Conservation (phyloP, 345 rosid genomes). For the Microthlaspi erraticum region DNA sequence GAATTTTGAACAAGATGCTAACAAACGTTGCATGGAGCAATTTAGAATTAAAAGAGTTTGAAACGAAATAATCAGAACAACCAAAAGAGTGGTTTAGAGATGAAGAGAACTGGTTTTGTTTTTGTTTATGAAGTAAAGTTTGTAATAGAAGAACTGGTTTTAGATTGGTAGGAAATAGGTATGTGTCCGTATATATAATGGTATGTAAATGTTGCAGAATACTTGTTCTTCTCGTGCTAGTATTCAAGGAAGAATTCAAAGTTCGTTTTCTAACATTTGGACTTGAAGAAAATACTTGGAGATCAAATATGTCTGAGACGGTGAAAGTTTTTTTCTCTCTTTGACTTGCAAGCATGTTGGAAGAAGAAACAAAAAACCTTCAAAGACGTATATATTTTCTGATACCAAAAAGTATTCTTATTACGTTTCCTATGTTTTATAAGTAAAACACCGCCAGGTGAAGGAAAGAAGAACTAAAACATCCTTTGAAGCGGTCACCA, state of each 20-base stretch:
- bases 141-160: neutral
- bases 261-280: conserved; percentile 36
- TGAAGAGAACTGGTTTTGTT: conserved; percentile 10
- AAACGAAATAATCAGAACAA: conserved; percentile 6
- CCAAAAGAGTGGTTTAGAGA: conserved; percentile 4
- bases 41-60: conserved; percentile 22
- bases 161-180: conserved; percentile 20
- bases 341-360: conserved; percentile 37
- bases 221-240: neutral
- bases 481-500: conserved; percentile 38
- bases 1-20: conserved; percentile 41
- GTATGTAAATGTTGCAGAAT: neutral
- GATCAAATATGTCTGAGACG: conserved; percentile 14
- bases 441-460: neutral
- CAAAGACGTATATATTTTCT: conserved; percentile 38
- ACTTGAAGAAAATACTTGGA: conserved; percentile 40
- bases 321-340: conserved; percentile 4
- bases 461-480: neutral
- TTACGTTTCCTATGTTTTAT: conserved; percentile 24
- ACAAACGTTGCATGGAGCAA: conserved; percentile 58
- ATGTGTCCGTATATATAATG: conserved; percentile 22
- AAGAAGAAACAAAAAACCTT: conserved; percentile 29
- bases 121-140: neutral
- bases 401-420: conserved; percentile 10
- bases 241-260: conserved; percentile 32